These are phyloP conservation scores for Pestalotiopsis sp. DNA, from an alignment of 2,329 filamentous ascomycete genomes.

Conservation along the genomic window DNA sequence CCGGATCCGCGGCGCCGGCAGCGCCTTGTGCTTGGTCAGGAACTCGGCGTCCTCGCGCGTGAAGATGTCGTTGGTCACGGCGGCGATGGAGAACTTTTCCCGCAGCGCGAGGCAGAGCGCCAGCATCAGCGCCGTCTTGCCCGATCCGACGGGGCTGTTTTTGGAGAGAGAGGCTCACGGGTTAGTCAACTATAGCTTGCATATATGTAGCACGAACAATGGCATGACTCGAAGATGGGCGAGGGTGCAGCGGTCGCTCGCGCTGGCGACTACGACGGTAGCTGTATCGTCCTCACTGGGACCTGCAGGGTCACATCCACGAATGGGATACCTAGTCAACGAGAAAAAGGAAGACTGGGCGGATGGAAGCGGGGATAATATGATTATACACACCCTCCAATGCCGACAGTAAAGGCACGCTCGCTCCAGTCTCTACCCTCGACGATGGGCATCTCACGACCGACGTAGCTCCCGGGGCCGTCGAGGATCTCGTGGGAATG, in stretches of 20 bases:
- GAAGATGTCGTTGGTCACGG: conserved; percentile 99
- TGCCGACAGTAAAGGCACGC: conserved; percentile 93
- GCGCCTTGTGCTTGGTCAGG: conserved; percentile 82
- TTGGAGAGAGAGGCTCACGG: neutral
- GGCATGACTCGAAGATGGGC: neutral
- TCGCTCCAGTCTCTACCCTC: conserved; percentile 87
- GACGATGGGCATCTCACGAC: conserved; percentile 90
- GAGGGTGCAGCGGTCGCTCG: neutral
- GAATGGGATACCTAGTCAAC: conserved; percentile 56
- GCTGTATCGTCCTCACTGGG: neutral
- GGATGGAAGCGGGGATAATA: too few relatives aligned
- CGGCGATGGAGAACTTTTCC: conserved; percentile 81
- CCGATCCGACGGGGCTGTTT: conserved; percentile 88
- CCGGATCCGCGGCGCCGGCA: conserved; percentile 81
- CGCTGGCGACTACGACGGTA: too few relatives aligned
- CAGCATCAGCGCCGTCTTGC: conserved; percentile 97
- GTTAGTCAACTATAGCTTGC: neutral
- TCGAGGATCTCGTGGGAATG: conserved; percentile 96
- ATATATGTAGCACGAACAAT: neutral
- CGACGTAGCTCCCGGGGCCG: conserved; percentile 86
- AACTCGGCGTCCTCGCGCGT: conserved; percentile 98
- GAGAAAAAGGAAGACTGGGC: too few relatives aligned
- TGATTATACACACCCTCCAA: conserved; percentile 75
- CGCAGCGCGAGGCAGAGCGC: conserved; percentile 86
- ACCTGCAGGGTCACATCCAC: conserved; percentile 68